Evolutionary conservation across 1,284 basidiomycete species (phyloP), one percentile per base, ranked within the genome.

Genomic region (Chalciporus sp.): DNA sequence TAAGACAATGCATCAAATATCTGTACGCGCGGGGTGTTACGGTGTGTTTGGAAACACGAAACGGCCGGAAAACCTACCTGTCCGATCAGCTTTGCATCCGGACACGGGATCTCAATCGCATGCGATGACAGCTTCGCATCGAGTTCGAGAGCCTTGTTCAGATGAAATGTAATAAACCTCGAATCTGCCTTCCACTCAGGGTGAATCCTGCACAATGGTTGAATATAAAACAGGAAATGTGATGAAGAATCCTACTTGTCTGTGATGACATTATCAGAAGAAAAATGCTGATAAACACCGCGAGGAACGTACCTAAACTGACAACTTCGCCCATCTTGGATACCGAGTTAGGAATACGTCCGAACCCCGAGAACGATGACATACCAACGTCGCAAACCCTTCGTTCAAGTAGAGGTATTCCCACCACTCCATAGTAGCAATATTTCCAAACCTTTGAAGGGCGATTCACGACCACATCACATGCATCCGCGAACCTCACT

Each of bases 371-470:
- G 44, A 31, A 49, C 19, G 14, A 51, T 42, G 37, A 72, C 83
- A 35, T 60, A 88, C 87, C 74, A 91, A 67, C 17, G 87, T 89
- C 2, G 95, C 95, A 68, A 98, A 98, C 20, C 94, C 92, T 85
- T 91, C 88, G 59, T 94, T 94, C 65, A 95, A 76, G 68, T 89
- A 94, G 42, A 95, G 77, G 71, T 92, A 90, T 62, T 93, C 88
- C 94, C 94, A 96, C 93, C 93, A 97, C 63, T 84, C 84, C 90
- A 95, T 94, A 1, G 93, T 96, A 14, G 91, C 89, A 63, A 95
- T 92, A 70, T 95, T 88, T 46, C 93, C 92, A 66, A 95, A 95
- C 90, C 89, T 72, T 37, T 11, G 75, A 51, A 33, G 12, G 33
- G 27, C 26, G 35, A 37, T 51, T 55, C 11, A 48, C 42, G 14